Percentiles rank a stretch among this genome's conserved stretches.
Evolutionary conservation across 768 basidiomycete species (phyloP).

Genomic region (Mycena kentingensis): DNA sequence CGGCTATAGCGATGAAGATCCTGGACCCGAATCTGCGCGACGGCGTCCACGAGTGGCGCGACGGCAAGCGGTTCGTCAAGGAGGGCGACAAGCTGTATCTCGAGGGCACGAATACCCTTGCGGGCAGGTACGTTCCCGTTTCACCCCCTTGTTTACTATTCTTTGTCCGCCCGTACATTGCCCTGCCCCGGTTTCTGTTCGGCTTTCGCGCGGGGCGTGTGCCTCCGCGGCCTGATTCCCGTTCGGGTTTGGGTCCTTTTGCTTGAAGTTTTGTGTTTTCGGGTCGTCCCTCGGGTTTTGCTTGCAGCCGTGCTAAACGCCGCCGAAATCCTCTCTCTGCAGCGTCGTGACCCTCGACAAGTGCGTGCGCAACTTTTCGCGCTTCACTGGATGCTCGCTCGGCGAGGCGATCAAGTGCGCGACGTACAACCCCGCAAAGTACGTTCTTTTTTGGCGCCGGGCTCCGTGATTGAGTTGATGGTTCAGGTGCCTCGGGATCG

Average conservation of each 20-base stretch:
- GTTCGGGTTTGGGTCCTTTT: too few species aligned
- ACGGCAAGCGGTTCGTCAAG: constrained; percentile 78
- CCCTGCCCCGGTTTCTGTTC: too few species aligned
- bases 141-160: not conserved
- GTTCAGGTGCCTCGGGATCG: constrained; percentile 72
- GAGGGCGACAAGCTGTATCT: constrained; percentile 79
- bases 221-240: too few species aligned
- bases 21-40: constrained; percentile 84
- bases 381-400: constrained; percentile 82
- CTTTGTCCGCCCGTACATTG: too few species aligned
- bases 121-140: constrained; percentile 65
- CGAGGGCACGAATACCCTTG: constrained; percentile 85
- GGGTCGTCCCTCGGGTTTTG: not conserved
- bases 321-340: constrained; percentile 6
- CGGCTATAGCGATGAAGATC: constrained; percentile 72
- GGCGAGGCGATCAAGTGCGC: constrained; percentile 85
- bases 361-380: constrained; percentile 82
- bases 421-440: constrained; percentile 84
- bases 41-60: constrained; percentile 87
- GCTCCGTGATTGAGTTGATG: not conserved
- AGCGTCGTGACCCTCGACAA: constrained; percentile 83
- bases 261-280: too few species aligned
- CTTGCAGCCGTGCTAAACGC: too few species aligned
- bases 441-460: constrained; percentile 22
- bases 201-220: too few species aligned